Conservation (phyloP, 2,329 filamentous ascomycete genomes). For the Hortaea werneckii region DNA sequence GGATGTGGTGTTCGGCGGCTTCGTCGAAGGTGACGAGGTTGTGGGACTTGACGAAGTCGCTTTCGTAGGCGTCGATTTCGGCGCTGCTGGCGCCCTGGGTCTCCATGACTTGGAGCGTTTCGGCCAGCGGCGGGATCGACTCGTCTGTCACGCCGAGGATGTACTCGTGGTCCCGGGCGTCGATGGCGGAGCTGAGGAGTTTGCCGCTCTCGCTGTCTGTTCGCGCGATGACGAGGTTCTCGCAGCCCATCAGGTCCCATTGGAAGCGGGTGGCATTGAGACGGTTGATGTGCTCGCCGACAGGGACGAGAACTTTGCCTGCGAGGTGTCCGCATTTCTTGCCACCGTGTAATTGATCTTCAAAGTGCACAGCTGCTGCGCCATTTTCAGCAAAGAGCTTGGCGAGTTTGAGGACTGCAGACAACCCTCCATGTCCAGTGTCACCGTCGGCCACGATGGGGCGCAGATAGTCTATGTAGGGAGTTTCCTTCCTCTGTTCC, state of each 20-base stretch:
- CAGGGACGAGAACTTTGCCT: slow-evolving; percentile 88
- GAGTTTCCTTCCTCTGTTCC: slow-evolving; percentile 61
- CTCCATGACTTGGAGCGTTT: slow-evolving; percentile 87
- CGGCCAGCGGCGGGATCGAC: slow-evolving; percentile 68
- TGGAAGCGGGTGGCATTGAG: slow-evolving; percentile 87
- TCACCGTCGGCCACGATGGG: slow-evolving; percentile 96
- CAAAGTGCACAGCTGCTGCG: slow-evolving; percentile 91
- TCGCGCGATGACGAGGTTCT: slow-evolving; percentile 88
- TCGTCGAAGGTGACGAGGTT: slow-evolving; percentile 87
- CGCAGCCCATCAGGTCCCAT: slow-evolving; percentile 95
- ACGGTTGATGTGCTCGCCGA: slow-evolving; percentile 92
- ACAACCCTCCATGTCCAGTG: slow-evolving; percentile 84
- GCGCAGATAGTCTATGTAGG: slow-evolving; percentile 84
- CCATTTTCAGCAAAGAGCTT: slow-evolving; percentile 97
- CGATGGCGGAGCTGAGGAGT: slow-evolving; percentile 80
- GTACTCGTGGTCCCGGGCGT: slow-evolving; percentile 92
- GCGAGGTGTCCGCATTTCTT: slow-evolving; percentile 98
- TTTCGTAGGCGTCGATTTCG: slow-evolving; percentile 80
- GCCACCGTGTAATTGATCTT: slow-evolving; percentile 93
- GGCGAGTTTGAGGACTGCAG: slow-evolving; percentile 86
- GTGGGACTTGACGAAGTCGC: slow-evolving; percentile 77
- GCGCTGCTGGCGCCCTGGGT: slow-evolving; percentile 61
- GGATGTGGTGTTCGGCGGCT: slow-evolving; percentile 38
- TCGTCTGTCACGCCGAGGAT: slow-evolving; percentile 76
- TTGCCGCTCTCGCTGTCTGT: slow-evolving; percentile 93